Base-by-base conservation (phyloP, 140 eudicot species). In the Erigeron philadelphicus region DNA sequence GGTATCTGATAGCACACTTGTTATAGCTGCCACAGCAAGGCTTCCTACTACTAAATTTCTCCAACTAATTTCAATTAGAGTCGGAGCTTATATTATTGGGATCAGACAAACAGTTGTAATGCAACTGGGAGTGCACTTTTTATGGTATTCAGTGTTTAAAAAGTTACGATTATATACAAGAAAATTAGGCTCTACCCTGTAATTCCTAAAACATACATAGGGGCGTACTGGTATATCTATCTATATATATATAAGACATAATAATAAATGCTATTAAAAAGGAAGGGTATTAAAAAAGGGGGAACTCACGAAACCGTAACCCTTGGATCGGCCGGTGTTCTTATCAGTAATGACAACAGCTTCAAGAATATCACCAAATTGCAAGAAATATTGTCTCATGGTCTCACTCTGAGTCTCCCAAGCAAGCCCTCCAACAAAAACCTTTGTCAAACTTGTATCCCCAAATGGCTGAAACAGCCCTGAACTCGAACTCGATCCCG, bases 341-440 rank as follows among this genome's bases (percentile, higher is more conserved):
- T 93, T 93, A 82, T 93, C 98, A 21, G 86, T 86, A 81, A 93
- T 93, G 70, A 93, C 98, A 81, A 93, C 96, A 54, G 98, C 98
- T 82, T 93, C 98, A 67, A 93, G 94, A 50, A 93, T 93, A 76
- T 93, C 98, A 16, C 98, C 98, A 64, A 89, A 93, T 64, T 85
- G 98, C 81, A 89, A 95, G 21, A 93, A 93, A 69, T 88, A 87
- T 9, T 77, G 86, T 9, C 94, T 68, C 95, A 93, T 61, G 5
- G 94, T 93, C 56, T 86, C 95, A 71, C 94, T 93, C 69, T 83
- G 88, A 9, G 98, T 93, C 75, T 93, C 98, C 98, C 98, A 93
- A 55, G 98, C 98, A 47, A 93, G 84, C 52, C 98, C 98, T 47
- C 98, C 98, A 25, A 93, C 98, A 67, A 93, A 93, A 31, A 93